Percentiles rank a stretch among this genome's conserved stretches.
These are phyloP conservation scores for Glycyrrhiza uralensis DNA, from an alignment of 306 rosid genomes.

Conservation along the genomic window DNA sequence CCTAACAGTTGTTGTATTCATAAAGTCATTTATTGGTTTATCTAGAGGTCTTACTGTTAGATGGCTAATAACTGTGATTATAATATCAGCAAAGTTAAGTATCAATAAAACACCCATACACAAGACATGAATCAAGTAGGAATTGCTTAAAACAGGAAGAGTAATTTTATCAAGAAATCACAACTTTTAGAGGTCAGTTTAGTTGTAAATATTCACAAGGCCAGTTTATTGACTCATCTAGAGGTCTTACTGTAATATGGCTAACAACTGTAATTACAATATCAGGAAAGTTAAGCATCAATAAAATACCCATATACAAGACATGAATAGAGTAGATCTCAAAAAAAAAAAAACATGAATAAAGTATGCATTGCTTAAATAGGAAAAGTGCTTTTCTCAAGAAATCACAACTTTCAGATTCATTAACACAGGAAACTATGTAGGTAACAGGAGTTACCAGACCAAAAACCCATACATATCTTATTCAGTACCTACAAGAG, in stretches of 20 bases:
- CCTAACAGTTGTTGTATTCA: neutral
- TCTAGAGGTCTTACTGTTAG: neutral
- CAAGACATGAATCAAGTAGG: neutral
- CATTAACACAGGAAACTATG: neutral
- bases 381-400: neutral
- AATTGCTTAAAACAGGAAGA: neutral
- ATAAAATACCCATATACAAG: neutral
- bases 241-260: neutral
- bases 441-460: neutral
- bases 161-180: slow-evolving; percentile 8
- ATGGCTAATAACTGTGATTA: neutral
- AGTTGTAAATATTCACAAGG: neutral
- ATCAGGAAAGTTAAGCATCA: neutral
- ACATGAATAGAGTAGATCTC: too few species aligned
- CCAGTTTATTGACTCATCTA: neutral
- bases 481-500: neutral
- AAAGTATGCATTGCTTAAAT: neutral
- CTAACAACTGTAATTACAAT: neutral
- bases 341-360: too few species aligned
- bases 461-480: neutral
- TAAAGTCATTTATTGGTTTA: neutral
- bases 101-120: too few species aligned
- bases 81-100: neutral
- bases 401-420: neutral
- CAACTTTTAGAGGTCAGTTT: too few species aligned